Percentiles rank a stretch among this genome's conserved stretches.
These are phyloP conservation scores for Penicillium brasilianum DNA, from an alignment of 2,329 filamentous ascomycete species.

Conservation along the genomic window DNA sequence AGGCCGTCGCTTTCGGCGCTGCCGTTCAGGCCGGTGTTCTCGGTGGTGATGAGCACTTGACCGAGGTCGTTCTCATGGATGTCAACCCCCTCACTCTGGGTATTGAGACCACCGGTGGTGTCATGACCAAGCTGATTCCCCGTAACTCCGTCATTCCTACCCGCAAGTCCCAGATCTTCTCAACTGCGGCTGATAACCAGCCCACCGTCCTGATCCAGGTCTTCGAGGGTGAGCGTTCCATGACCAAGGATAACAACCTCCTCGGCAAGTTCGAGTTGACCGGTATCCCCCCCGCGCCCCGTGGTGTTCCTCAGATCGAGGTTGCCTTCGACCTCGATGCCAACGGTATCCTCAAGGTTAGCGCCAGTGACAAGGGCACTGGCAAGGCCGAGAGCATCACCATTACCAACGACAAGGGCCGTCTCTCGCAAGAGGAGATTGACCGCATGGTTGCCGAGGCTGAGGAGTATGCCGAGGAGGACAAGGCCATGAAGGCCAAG, in stretches of 20 bases:
- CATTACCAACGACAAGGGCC: conserved; percentile 99
- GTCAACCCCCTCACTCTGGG: conserved; percentile 95
- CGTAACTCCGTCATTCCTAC: conserved; percentile 95
- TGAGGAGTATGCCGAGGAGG: conserved; percentile 98
- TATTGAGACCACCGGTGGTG: conserved; percentile 96
- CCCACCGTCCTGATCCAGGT: conserved; percentile 94
- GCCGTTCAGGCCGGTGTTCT: conserved; percentile 97
- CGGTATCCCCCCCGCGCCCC: conserved; percentile 93
- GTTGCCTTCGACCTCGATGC: conserved; percentile 97
- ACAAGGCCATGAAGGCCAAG: conserved; percentile 96
- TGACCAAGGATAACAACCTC: conserved; percentile 97
- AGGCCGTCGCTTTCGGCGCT: conserved; percentile 97
- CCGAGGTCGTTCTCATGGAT: conserved; percentile 89
- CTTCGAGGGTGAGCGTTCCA: conserved; percentile 87
- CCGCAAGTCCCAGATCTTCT: conserved; percentile 98
- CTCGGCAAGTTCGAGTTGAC: conserved; percentile 99
- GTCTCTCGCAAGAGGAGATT: conserved; percentile 94
- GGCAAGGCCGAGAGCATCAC: conserved; percentile 97
- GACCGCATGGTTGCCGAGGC: conserved; percentile 99
- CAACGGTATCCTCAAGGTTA: conserved; percentile 98
- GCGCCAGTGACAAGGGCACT: conserved; percentile 95
- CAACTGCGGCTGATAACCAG: conserved; percentile 95
- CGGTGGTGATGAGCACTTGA: conserved; percentile 81
- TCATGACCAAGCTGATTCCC: conserved; percentile 96
- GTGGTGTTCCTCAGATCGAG: conserved; percentile 97